Base-by-base conservation (phyloP, 2,329 filamentous ascomycete species). In the Fusarium sp. region DNA sequence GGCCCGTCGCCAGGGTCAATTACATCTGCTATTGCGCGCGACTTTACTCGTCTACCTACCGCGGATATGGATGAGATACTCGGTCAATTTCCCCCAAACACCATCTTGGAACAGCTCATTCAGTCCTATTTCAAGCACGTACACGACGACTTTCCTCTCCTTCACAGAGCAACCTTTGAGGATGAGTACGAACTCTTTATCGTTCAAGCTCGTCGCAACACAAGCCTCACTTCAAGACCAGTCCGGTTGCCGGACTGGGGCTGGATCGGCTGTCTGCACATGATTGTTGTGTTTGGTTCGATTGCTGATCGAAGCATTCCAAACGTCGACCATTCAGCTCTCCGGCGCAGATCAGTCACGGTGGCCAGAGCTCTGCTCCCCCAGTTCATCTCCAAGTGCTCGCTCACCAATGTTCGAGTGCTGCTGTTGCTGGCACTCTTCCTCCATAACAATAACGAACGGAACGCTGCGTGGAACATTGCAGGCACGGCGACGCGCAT, bases 371-470 rank as follows among this genome's bases (percentile, higher is more conserved):
- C 56, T 0, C 1, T 66, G 0, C 49, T 66, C 0, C 63, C 64
- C 0, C 64, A 66, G 29, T 67, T 66, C 11, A 56, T 66, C 2
- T 62, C 64, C 2, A 66, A 65, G 14, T 66, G 64, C 1, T 62
- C 60, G 1, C 52, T 66, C 3, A 49, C 43, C 0, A 66, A 66
- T 6, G 61, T 67, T 1, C 36, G 63, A 1, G 63, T 66, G 1
- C 9, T 66, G 4, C 1, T 66, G 0, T 13, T 66, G 1, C 42
- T 66, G 33, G 61, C 73, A 1, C 47, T 77, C 1, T 77, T 76
- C 42, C 53, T 77, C 2, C 75, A 77, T 39, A 77, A 77, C 32
- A 74, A 75, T 32, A 75, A 76, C 49, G 75, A 77, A 44, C 63
- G 75, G 7, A 77, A 77, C 27, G 75, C 74, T 2, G 72, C 74